Evolutionary conservation across 441 rosid species (phyloP), one percentile per base, ranked within the genome.

Genomic region (Pelargonium cotyledonis): DNA sequence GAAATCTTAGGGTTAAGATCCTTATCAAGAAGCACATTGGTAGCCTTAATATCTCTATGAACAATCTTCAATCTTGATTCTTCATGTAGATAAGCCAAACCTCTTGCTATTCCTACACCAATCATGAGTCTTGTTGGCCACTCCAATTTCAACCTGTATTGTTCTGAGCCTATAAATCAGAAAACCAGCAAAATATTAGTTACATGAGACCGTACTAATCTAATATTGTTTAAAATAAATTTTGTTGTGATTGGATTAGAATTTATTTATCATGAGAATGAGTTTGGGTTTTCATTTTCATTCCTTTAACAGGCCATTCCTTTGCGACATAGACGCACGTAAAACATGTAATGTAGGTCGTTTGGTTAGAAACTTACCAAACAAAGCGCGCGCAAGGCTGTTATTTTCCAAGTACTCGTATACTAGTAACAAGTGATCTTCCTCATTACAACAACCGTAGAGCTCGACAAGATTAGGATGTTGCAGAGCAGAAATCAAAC

Each of bases 351-450:
- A n/a, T n/a, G n/a, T n/a, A n/a, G n/a, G n/a, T n/a, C n/a, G n/a
- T n/a, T n/a, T n/a, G n/a, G n/a, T n/a, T n/a, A n/a, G 55, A 40
- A 51, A 51, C 68, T 73, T 78, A 85, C 88, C 85, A 57, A 85
- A 82, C 51, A 85, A 76, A 63, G 86, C 85, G 8, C 76, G 78
- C 29, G 85, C 76, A 46, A 85, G 85, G 73, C 84, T 75, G 68
- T 84, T 84, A 15, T 84, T 82, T 72, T 80, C 82, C 84, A 84
- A 35, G 74, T 76, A 80, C 69, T 85, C 88, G 12, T 84, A 84
- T 23, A 84, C 80, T 12, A 84, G 67, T 73, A 77, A 40, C 31
- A 84, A 58, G 41, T 84, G 83, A 60, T 78, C 74, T 71, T 80
- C 82, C 71, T 84, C 86, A 6, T 76, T 49, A 23, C 88, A 82